Conservation (phyloP, 1,284 basidiomycete species). For the Mycosarcoma maydis region DNA sequence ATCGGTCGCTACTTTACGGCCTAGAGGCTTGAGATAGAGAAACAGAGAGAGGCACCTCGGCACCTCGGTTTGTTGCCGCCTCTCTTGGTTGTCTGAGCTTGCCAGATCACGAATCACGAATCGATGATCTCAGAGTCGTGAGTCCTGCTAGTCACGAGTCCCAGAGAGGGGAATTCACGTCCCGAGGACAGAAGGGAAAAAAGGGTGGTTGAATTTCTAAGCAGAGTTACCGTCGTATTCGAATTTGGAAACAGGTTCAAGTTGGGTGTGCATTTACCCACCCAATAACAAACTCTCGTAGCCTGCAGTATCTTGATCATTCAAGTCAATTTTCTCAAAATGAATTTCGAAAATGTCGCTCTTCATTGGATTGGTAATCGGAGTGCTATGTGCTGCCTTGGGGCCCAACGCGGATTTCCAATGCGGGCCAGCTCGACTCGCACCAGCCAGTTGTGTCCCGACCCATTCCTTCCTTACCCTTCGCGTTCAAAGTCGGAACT, state of each 20-base stretch:
- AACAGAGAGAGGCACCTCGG: neutral
- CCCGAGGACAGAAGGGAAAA: neutral
- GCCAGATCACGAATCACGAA: too few species aligned
- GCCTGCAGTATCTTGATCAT: too few species aligned
- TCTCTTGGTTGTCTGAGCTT: slow-evolving; percentile 1
- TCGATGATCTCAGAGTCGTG: too few species aligned
- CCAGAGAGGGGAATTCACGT: too few species aligned
- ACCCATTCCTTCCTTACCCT: slow-evolving; percentile 13
- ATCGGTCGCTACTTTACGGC: slow-evolving; percentile 6
- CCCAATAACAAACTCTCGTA: too few species aligned
- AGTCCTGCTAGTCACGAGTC: too few species aligned
- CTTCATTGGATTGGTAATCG: slow-evolving; percentile 37
- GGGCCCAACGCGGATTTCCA: slow-evolving; percentile 3
- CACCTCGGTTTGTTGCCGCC: neutral
- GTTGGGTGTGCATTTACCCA: neutral
- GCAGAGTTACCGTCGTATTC: too few species aligned
- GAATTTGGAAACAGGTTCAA: too few species aligned
- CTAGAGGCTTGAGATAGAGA: too few species aligned
- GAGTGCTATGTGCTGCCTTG: slow-evolving; percentile 12
- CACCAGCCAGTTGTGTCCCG: slow-evolving; percentile 14
- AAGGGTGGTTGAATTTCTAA: slow-evolving; percentile 21
- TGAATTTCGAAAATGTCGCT: too few species aligned
- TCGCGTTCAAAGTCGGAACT: neutral
- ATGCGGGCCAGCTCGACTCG: slow-evolving; percentile 10
- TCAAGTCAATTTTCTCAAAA: too few species aligned